Evolutionary conservation across 75 land plant genomes (phyloP).

Genomic region (Azolla pinnata): DNA sequence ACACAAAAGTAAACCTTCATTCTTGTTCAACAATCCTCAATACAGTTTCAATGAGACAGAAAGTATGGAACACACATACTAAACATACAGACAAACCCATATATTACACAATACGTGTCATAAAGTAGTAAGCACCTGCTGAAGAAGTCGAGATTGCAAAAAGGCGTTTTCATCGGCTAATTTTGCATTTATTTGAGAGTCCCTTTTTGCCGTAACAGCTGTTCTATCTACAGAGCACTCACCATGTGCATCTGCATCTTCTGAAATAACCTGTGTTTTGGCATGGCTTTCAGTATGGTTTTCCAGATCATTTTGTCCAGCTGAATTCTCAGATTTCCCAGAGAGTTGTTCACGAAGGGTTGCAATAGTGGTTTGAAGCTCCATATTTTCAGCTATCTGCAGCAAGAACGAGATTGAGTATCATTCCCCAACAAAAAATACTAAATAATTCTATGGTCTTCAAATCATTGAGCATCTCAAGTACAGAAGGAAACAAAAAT

Average conservation of each 20-base stretch:
- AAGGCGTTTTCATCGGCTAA: constrained; percentile 1
- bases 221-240: no score
- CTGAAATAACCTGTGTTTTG: no score
- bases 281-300: not conserved
- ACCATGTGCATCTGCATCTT: no score
- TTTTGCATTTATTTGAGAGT: no score
- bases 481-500: not conserved
- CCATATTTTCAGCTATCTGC: constrained; percentile 43
- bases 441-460: not conserved
- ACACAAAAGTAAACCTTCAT: no score
- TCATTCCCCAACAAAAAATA: no score
- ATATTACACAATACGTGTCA: not conserved
- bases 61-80: no score
- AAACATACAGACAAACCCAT: not conserved
- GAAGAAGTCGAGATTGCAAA: constrained; percentile 12
- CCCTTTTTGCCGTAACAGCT: no score
- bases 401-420: no score
- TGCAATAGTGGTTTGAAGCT: constrained; percentile 38
- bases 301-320: not conserved
- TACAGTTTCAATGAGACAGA: no score
- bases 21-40: no score
- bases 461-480: not conserved
- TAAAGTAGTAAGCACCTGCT: constrained; percentile 8
- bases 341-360: constrained; percentile 34
- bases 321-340: not conserved